phyloP scores from a whole-genome alignment of 2,329 filamentous ascomycete species.

The Calonectria honghensis region DNA sequence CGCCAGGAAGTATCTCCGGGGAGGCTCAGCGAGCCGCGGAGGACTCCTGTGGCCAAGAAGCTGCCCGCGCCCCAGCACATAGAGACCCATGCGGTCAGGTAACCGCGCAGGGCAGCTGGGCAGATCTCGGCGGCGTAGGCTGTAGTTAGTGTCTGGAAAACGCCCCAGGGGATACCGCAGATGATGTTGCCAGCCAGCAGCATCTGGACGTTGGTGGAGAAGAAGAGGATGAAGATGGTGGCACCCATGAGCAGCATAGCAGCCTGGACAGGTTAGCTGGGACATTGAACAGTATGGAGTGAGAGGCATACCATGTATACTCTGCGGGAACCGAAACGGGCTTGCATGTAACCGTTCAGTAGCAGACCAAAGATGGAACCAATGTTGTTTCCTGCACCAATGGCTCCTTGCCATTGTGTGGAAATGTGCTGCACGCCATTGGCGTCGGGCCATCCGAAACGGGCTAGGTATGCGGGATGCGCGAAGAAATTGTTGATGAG shows the following conservation, averaged over 20 bases:
- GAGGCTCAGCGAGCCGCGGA: slow-evolving; percentile 62
- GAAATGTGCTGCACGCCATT: slow-evolving; percentile 64
- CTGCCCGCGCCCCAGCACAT: slow-evolving; percentile 71
- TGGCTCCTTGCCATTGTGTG: slow-evolving; percentile 68
- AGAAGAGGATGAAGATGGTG: slow-evolving; percentile 70
- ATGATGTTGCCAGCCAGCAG: slow-evolving; percentile 67
- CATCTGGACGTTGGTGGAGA: slow-evolving; percentile 62
- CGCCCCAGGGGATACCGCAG: slow-evolving; percentile 67
- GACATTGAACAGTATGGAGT: too few species aligned
- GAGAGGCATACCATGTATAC: slow-evolving; percentile 66
- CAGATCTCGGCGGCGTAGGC: slow-evolving; percentile 70
- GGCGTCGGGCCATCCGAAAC: slow-evolving; percentile 59
- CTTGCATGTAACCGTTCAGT: slow-evolving; percentile 68
- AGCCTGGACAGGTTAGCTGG: slow-evolving; percentile 33
- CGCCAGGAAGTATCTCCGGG: slow-evolving; percentile 65
- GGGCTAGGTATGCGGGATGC: slow-evolving; percentile 66
- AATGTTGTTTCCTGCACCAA: slow-evolving; percentile 67
- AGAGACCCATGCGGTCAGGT: slow-evolving; percentile 69
- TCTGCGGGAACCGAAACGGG: slow-evolving; percentile 67
- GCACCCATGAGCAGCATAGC: slow-evolving; percentile 61
- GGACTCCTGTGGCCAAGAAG: slow-evolving; percentile 64
- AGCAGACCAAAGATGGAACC: slow-evolving; percentile 71
- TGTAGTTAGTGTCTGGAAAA: slow-evolving; percentile 67
- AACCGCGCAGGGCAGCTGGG: slow-evolving; percentile 65
- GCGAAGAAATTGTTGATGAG: slow-evolving; percentile 66